phyloP scores from a whole-genome alignment of 768 basidiomycete species.

The Pleurotus ostreatus region DNA sequence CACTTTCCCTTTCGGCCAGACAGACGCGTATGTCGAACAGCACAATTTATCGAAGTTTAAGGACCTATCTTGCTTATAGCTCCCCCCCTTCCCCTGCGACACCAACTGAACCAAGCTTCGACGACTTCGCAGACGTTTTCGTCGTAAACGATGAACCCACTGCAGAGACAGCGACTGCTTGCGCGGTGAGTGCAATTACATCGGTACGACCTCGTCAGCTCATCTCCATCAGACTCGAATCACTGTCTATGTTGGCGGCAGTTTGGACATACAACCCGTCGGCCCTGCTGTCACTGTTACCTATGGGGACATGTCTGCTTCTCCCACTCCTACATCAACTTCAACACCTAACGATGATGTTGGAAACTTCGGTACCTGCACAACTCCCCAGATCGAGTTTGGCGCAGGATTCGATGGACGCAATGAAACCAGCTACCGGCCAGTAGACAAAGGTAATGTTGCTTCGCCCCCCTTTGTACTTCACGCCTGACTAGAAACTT shows the following conservation, averaged over 20 bases:
- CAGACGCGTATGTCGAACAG: constrained; percentile 15
- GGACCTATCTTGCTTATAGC: too few relatives aligned
- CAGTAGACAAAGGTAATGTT: constrained; percentile 39
- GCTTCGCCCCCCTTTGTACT: neutral
- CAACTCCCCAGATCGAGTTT: constrained; percentile 56
- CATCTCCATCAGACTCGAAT: constrained; percentile 20
- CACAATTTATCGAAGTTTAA: neutral
- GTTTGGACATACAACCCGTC: constrained; percentile 16
- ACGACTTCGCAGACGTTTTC: neutral
- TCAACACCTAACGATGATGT: constrained; percentile 17
- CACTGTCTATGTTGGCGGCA: constrained; percentile 31
- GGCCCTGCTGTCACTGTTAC: constrained; percentile 23
- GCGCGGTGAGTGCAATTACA: constrained; percentile 16
- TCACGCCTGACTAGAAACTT: neutral
- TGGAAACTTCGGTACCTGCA: constrained; percentile 51
- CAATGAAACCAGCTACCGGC: constrained; percentile 57
- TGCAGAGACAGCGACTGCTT: constrained; percentile 8
- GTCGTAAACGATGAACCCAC: constrained; percentile 3
- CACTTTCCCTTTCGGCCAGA: constrained; percentile 40
- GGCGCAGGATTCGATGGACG: constrained; percentile 53
- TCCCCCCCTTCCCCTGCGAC: constrained; percentile 7
- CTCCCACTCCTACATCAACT: constrained; percentile 16
- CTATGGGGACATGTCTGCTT: constrained; percentile 20
- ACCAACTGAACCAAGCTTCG: constrained; percentile 1
- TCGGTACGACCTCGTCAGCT: neutral